Evolutionary conservation across 1,284 basidiomycete genomes (phyloP), one percentile per base, ranked within the genome.

Genomic region (Trametes hirsuta): DNA sequence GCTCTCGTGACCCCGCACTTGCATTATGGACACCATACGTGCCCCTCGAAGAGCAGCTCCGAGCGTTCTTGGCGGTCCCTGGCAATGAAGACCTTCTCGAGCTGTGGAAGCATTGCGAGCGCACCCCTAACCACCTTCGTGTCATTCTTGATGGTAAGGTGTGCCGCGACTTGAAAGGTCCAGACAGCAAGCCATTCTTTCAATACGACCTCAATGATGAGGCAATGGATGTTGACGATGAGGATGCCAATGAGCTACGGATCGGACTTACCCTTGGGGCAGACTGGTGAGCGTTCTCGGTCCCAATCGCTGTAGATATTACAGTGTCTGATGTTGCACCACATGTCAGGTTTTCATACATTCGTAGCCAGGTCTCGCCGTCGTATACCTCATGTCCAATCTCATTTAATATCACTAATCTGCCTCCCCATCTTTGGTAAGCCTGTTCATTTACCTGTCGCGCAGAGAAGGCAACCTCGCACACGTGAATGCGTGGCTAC

Each of bases 381-480:
- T 76, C 74, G 2, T 74, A 77, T 59, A 68, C 72, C 0, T 75
- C 74, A 1, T 71, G 73, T 70, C 2, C 62, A 0, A 71, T 72
- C 40, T 76, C 74, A 0, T 73, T 73, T 47, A 69, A 56, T 24
- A 66, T 77, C 6, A 64, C 67, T 39, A 75, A 73, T 49, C 60
- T 77, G 1, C 69, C 68, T 0, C 55, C 68, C 0, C 62, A 70
- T 48, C 59, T 73, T 3, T 45, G 71, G 72, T 74, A 37, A 12
- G n/a, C n/a, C n/a, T n/a, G n/a, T n/a, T n/a, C n/a, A n/a, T n/a
- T n/a, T n/a, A n/a, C n/a, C n/a, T n/a, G n/a, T n/a, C n/a, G n/a
- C n/a, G n/a, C n/a, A n/a, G n/a, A n/a, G n/a, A n/a, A n/a, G n/a
- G n/a, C n/a, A n/a, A n/a, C n/a, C n/a, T n/a, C n/a, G n/a, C n/a